A percentile compares a stretch with the other conserved stretches of the same genome.
Evolutionary conservation across 495 filamentous ascomycete genomes (phyloP).

Genomic region (Neurospora sp.): DNA sequence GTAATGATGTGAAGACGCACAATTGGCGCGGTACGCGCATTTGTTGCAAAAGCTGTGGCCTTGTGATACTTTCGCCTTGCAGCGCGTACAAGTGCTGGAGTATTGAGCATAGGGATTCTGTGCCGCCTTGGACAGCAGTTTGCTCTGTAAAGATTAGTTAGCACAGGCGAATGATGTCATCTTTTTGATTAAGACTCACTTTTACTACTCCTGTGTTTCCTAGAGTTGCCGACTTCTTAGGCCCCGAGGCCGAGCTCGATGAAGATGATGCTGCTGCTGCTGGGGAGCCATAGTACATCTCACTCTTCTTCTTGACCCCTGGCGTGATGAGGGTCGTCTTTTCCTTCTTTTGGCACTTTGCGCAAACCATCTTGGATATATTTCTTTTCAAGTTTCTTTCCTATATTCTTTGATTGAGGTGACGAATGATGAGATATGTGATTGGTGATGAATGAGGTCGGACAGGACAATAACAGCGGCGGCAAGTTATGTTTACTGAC

Average conservation of each 20-base stretch:
- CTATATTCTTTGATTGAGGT: background rate
- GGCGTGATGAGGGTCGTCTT: conserved; percentile 60
- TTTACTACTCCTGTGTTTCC: conserved; percentile 47
- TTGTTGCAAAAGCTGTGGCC: conserved; percentile 53
- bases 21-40: conserved; percentile 57
- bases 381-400: background rate
- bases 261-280: conserved; percentile 16
- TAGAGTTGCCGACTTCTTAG: conserved; percentile 40
- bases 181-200: conserved; percentile 14
- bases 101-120: conserved; percentile 65
- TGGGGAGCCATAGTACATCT: conserved; percentile 61
- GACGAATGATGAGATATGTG: background rate
- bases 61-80: conserved; percentile 56
- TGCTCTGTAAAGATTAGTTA: conserved; percentile 36
- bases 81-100: conserved; percentile 45
- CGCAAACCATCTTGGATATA: conserved; percentile 50
- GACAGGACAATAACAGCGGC: background rate
- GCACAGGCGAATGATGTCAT: background rate
- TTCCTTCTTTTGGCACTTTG: conserved; percentile 53
- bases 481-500: background rate
- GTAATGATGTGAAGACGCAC: conserved; percentile 24
- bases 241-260: conserved; percentile 25
- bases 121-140: conserved; percentile 55
- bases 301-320: conserved; percentile 58
- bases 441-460: background rate